Evolutionary conservation across 1,284 basidiomycete species (phyloP).

Genomic region (Boletus hoseneyae): DNA sequence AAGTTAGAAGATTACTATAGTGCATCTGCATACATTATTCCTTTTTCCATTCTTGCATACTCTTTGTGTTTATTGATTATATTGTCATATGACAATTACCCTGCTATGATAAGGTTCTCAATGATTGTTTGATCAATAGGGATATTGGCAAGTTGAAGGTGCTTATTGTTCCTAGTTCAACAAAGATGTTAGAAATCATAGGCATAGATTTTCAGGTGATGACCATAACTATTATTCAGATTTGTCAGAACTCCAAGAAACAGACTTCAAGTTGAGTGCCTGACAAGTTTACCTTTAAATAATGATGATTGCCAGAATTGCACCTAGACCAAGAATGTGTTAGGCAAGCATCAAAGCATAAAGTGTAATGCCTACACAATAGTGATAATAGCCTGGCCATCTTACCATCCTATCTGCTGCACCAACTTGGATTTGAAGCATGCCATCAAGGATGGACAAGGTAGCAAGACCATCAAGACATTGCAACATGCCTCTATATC

Average conservation of each 20-base stretch:
- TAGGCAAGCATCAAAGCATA: too few species aligned
- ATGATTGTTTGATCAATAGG: constrained; percentile 53
- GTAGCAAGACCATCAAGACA: too few species aligned
- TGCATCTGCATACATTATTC: too few species aligned
- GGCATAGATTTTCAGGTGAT: neutral
- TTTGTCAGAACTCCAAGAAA: too few species aligned
- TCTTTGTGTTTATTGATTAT: too few species aligned
- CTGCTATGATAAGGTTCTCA: constrained; percentile 43
- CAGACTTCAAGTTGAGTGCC: too few species aligned
- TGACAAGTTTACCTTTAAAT: constrained; percentile 67
- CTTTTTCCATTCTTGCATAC: too few species aligned
- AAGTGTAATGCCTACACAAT: constrained; percentile 59
- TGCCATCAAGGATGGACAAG: constrained; percentile 84
- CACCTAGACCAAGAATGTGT: constrained; percentile 45
- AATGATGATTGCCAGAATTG: constrained; percentile 82
- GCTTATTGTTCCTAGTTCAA: constrained; percentile 65
- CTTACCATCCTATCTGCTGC: constrained; percentile 65
- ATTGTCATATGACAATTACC: too few species aligned
- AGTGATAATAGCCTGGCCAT: constrained; percentile 74
- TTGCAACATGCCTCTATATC: constrained; percentile 89
- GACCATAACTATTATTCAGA: constrained; percentile 39
- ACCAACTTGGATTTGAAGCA: constrained; percentile 80
- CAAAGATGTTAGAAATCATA: neutral
- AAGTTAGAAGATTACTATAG: too few species aligned
- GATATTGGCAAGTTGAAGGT: constrained; percentile 62